Evolutionary conservation across 2,329 filamentous ascomycete genomes (phyloP), one percentile per base, ranked within the genome.

Genomic region (Pestalotiopsis sp.): DNA sequence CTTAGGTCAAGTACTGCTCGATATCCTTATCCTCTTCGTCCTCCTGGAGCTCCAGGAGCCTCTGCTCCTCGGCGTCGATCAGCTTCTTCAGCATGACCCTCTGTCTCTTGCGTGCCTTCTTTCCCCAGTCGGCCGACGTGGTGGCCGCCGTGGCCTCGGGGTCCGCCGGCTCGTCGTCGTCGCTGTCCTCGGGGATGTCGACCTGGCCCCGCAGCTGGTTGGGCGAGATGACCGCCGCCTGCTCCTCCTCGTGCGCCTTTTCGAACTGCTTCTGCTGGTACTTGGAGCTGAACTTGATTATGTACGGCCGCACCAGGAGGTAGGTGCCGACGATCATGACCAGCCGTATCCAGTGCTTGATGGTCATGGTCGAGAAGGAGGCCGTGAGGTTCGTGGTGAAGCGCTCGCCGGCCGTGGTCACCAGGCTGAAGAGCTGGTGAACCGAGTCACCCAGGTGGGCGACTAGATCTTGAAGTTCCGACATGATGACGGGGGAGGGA

Each of bases 1-100:
- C 25, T 38, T 69, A 74, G 38, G 76, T 85, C 78, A 94, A 79
- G 74, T 91, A 89, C 80, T 94, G 90, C 77, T 90, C 87, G 73
- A 95, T 91, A 78, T 94, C 91, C 81, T 92, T 91, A 78, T 93
- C 91, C 70, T 91, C 89, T 72, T 92, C 86, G 69, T 91, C 88
- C 73, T 91, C 89, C 69, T 83, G 79, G 64, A 82, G 78, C 74
- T 89, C 85, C 72, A 86, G 83, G 73, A 88, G 80, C 75, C 81
- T 79, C 81, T 88, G 83, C 80, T 92, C 91, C 72, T 89, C 84
- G 62, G 85, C 86, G 74, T 90, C 89, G 70, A 93, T 79, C 75
- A 92, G 77, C 76, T 89, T 87, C 83, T 89, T 90, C 70, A 92
- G 82, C 78, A 92, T 85, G 72, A 87, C 86, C 75, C 91, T 86